These are phyloP conservation scores for Rhynchospora tenuis DNA, from an alignment of 176 grass and related monocot genomes.

Conservation along the genomic window DNA sequence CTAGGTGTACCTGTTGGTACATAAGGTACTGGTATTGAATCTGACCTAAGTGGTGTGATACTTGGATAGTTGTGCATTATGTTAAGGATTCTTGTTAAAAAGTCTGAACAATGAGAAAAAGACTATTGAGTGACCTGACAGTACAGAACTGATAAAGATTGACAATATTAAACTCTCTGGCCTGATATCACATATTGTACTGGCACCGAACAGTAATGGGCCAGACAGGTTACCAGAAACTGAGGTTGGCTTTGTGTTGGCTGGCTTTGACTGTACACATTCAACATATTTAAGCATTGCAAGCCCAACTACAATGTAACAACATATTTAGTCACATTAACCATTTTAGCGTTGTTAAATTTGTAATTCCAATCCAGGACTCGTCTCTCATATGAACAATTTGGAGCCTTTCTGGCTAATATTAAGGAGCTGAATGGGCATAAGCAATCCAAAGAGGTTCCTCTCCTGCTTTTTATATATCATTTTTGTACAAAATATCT, in stretches of 20 bases:
- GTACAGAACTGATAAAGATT: background rate
- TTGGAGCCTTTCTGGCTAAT: conserved; percentile 93
- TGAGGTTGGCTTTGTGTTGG: background rate
- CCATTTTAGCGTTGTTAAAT: too few species aligned
- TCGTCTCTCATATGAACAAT: conserved; percentile 93
- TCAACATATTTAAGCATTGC: background rate
- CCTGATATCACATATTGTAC: background rate
- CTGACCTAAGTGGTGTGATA: background rate
- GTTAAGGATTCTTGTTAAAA: background rate
- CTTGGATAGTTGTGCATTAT: background rate
- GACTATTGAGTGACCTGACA: background rate
- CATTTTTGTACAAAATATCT: background rate
- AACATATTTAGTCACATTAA: too few species aligned
- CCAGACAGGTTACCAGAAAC: background rate
- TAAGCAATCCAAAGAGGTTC: conserved; percentile 84
- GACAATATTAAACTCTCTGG: background rate
- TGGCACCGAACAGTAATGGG: background rate
- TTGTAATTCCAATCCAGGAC: conserved; percentile 44
- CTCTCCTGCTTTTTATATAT: background rate
- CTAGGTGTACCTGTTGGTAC: background rate
- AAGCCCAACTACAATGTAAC: background rate
- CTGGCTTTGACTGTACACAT: background rate
- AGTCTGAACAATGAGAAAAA: background rate
- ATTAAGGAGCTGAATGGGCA: conserved; percentile 96
- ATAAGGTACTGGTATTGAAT: background rate